Evolutionary conservation across 805 yeast genomes (phyloP).

Genomic region (Candida rishiriensis): DNA sequence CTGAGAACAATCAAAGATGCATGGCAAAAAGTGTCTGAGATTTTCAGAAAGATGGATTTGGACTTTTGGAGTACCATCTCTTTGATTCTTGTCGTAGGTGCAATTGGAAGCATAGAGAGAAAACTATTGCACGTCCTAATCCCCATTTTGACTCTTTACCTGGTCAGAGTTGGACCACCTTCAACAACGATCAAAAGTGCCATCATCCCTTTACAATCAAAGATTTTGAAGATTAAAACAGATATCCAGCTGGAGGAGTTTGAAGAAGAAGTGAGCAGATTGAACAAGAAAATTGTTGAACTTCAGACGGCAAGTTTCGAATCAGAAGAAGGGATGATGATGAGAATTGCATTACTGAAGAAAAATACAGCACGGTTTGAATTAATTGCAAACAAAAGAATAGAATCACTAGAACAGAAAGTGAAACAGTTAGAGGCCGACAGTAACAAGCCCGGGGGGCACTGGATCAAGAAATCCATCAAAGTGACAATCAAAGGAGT

Average conservation of each 20-base stretch:
- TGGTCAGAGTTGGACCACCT: too few relatives aligned
- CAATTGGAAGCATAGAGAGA: conserved; percentile 9
- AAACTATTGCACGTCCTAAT: conserved; percentile 9
- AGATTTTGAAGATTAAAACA: conserved; percentile 6
- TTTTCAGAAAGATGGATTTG: background rate
- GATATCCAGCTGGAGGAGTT: conserved; percentile 7
- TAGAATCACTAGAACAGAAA: too few relatives aligned
- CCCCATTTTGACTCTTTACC: conserved; percentile 2
- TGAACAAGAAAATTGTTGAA: conserved; percentile 6
- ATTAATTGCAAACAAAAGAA: too few relatives aligned
- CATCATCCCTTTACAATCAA: background rate
- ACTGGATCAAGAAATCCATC: too few relatives aligned
- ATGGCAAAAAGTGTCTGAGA: background rate
- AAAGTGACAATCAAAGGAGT: too few relatives aligned
- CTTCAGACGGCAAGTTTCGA: conserved; percentile 6
- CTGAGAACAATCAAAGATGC: background rate
- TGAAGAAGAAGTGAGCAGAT: conserved; percentile 8
- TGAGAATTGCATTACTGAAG: too few relatives aligned
- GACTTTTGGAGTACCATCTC: conserved; percentile 7
- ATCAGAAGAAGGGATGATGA: too few relatives aligned
- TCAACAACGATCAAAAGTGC: too few relatives aligned
- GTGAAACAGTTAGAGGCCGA: too few relatives aligned
- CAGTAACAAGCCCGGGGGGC: too few relatives aligned
- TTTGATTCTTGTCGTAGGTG: conserved; percentile 11
- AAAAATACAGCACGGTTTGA: too few relatives aligned